A percentile compares a stretch with the other conserved stretches of the same genome.
phyloP scores from a whole-genome alignment of 2,329 filamentous ascomycete genomes.

The Neopestalotiopsis sp. region DNA sequence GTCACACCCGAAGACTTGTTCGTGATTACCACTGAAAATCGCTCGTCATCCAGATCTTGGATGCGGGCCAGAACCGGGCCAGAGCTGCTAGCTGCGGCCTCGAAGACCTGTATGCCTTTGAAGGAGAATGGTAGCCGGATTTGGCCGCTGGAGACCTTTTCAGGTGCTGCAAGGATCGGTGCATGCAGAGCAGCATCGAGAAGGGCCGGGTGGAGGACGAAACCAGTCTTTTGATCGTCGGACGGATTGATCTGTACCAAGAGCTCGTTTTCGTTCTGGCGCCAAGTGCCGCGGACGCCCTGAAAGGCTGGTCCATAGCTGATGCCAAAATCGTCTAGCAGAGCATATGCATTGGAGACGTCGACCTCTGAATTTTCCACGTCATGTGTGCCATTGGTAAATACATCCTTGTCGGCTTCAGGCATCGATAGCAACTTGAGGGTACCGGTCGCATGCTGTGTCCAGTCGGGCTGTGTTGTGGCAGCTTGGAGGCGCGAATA shows the following conservation, averaged over 20 bases:
- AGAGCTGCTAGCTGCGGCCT: neutral
- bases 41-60: conserved; percentile 6
- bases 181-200: conserved; percentile 15
- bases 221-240: neutral
- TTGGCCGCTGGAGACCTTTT: conserved; percentile 4
- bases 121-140: conserved; percentile 14
- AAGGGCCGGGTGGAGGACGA: conserved; percentile 9
- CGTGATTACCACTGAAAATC: conserved; percentile 4
- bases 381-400: conserved; percentile 9
- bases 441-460: conserved; percentile 14
- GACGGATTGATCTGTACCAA: conserved; percentile 6
- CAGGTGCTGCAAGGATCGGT: conserved; percentile 12
- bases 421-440: conserved; percentile 2
- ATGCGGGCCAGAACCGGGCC: conserved; percentile 11
- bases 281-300: conserved; percentile 9
- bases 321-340: conserved; percentile 6
- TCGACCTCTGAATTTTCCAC: neutral
- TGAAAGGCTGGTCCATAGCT: conserved; percentile 12
- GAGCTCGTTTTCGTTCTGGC: conserved; percentile 7
- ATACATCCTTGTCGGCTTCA: neutral
- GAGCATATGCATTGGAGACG: conserved; percentile 2
- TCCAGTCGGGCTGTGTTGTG: conserved; percentile 11
- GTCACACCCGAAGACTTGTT: conserved; percentile 6
- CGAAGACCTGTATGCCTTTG: conserved; percentile 2
- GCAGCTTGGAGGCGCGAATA: conserved; percentile 3